phyloP scores from a whole-genome alignment of 1,139 yeast species.

The Hanseniaspora uvarum region DNA sequence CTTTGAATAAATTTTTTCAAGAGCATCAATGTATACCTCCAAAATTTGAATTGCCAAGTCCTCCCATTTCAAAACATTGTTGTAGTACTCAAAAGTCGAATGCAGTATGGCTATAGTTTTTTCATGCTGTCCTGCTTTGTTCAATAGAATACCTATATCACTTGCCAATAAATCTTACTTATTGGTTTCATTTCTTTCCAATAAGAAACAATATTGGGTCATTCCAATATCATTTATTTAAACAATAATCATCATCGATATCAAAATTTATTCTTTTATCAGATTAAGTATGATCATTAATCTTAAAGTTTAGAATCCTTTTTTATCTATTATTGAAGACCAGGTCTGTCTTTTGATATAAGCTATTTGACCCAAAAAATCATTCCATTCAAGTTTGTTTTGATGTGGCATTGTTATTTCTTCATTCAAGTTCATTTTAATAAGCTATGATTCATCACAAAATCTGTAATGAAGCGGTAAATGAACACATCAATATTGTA shows the following conservation, averaged over 20 bases:
- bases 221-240: slow-evolving; percentile 25
- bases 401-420: background rate
- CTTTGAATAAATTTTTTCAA: slow-evolving; percentile 38
- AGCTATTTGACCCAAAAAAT: slow-evolving; percentile 25
- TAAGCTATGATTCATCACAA: background rate
- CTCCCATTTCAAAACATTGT: slow-evolving; percentile 58
- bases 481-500: background rate
- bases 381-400: slow-evolving; percentile 17
- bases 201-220: slow-evolving; percentile 24
- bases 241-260: slow-evolving; percentile 29
- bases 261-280: slow-evolving; percentile 24
- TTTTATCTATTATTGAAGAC: slow-evolving; percentile 26
- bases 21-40: slow-evolving; percentile 58
- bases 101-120: slow-evolving; percentile 55
- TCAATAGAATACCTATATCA: slow-evolving; percentile 69
- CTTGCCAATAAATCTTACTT: slow-evolving; percentile 61
- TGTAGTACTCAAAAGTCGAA: slow-evolving; percentile 58
- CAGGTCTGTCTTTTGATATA: slow-evolving; percentile 28
- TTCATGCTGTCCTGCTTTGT: slow-evolving; percentile 46
- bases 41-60: slow-evolving; percentile 55
- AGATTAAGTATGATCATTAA: slow-evolving; percentile 16
- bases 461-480: slow-evolving; percentile 3
- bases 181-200: slow-evolving; percentile 36
- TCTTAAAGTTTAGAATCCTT: slow-evolving; percentile 22
- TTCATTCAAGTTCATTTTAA: background rate